phyloP scores from a whole-genome alignment of 768 basidiomycete species.

The Boletus rex-veris region DNA sequence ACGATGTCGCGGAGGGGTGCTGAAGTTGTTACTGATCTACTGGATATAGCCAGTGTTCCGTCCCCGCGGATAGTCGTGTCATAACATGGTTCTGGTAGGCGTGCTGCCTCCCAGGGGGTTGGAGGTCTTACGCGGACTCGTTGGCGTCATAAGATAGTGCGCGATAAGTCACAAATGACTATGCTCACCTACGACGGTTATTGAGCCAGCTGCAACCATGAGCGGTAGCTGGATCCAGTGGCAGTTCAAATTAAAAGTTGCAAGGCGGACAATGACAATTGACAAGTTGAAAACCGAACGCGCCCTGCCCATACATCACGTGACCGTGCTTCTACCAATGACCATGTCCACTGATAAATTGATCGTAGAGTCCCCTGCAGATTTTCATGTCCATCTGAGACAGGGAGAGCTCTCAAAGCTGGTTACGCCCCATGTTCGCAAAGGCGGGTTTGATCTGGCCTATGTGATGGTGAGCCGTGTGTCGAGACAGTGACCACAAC shows the following conservation, averaged over 20 bases:
- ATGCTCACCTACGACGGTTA: conserved; percentile 73
- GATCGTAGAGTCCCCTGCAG: conserved; percentile 58
- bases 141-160: conserved; percentile 11
- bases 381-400: conserved; percentile 96
- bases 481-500: conserved; percentile 1
- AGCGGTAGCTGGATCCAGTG: conserved; percentile 9
- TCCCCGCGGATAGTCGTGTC: conserved; percentile 77
- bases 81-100: conserved; percentile 72
- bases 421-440: conserved; percentile 84
- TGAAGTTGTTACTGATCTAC: conserved; percentile 46
- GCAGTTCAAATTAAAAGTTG: neutral
- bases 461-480: conserved; percentile 84
- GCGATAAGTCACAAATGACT: neutral
- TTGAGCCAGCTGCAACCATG: conserved; percentile 85
- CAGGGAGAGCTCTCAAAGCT: conserved; percentile 79
- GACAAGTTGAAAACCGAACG: conserved; percentile 32
- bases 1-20: conserved; percentile 72
- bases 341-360: conserved; percentile 25
- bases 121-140: conserved; percentile 91
- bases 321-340: conserved; percentile 24
- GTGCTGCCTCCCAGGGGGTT: conserved; percentile 77
- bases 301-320: conserved; percentile 24
- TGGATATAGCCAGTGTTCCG: conserved; percentile 74
- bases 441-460: conserved; percentile 86
- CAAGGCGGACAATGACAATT: neutral